Conservation (phyloP, 106 monocot genomes). For the Iris macrosiphon region DNA sequence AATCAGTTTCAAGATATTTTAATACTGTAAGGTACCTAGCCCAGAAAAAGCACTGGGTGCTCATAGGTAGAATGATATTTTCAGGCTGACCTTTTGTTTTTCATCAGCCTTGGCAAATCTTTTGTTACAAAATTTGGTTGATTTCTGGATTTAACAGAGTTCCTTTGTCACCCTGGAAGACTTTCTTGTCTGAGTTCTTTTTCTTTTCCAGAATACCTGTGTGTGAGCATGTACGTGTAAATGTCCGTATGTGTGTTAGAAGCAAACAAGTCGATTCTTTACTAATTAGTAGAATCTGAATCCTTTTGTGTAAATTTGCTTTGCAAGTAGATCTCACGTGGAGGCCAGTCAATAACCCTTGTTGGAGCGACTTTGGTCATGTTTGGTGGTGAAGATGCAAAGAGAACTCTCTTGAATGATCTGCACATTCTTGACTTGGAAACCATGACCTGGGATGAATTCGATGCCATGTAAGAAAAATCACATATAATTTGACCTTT, state of each 20-base stretch:
- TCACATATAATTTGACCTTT: not conserved
- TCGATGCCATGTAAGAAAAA: constrained; percentile 82
- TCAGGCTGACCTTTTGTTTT: too few relatives aligned
- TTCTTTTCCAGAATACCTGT: too few relatives aligned
- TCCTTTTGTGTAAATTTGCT: not conserved
- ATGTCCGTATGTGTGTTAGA: not conserved
- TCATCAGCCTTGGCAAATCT: too few relatives aligned
- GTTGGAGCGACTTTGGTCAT: constrained; percentile 86
- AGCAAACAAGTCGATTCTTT: not conserved
- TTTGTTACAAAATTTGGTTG: too few relatives aligned
- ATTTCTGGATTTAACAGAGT: too few relatives aligned
- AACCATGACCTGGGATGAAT: constrained; percentile 99
- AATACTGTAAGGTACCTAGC: too few relatives aligned
- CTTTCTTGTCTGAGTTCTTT: too few relatives aligned
- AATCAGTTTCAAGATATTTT: too few relatives aligned
- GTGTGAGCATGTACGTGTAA: not conserved
- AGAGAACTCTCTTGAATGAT: constrained; percentile 91
- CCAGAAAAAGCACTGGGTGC: too few relatives aligned
- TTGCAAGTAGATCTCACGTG: constrained; percentile 75
- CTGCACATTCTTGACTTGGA: constrained; percentile 98
- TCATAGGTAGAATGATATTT: too few relatives aligned
- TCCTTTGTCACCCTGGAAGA: too few relatives aligned
- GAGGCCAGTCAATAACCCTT: constrained; percentile 89
- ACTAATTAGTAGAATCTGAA: not conserved
- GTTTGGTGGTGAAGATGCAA: constrained; percentile 99